Percentiles rank a stretch among this genome's conserved stretches.
Conservation (phyloP, 208 protist genomes). For the Leishmania mexicana region DNA sequence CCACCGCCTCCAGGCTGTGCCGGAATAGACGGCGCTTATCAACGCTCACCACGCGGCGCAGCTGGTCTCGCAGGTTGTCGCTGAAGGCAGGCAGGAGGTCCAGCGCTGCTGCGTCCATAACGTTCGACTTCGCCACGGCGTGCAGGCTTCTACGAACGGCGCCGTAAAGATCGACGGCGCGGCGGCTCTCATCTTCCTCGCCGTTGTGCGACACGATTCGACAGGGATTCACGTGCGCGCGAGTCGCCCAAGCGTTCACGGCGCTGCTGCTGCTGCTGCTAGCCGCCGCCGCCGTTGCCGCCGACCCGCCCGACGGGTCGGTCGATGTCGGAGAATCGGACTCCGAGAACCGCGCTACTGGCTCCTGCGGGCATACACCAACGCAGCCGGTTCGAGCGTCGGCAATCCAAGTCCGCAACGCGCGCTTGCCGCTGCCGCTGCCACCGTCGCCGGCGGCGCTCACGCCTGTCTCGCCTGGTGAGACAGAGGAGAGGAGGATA, state of each 20-base stretch:
- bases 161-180: conserved; percentile 12
- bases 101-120: conserved; percentile 18
- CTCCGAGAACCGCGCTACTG: conserved; percentile 28
- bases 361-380: conserved; percentile 38
- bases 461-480: not conserved
- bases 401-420: conserved; percentile 58
- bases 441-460: not conserved
- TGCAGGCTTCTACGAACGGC: conserved; percentile 13
- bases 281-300: not conserved
- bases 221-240: conserved; percentile 16
- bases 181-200: not conserved
- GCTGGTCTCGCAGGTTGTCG: conserved; percentile 21
- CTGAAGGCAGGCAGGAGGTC: conserved; percentile 29
- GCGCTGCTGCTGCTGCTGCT: not conserved
- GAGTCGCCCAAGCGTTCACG: conserved; percentile 14
- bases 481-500: conserved; percentile 38
- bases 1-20: conserved; percentile 17
- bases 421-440: conserved; percentile 5
- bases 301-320: not conserved
- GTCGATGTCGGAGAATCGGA: not conserved
- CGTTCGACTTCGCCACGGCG: conserved; percentile 18
- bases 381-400: conserved; percentile 69
- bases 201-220: conserved; percentile 3
- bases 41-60: conserved; percentile 9
- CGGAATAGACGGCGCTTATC: conserved; percentile 28